Evolutionary conservation across 306 rosid species (phyloP).

Genomic region (Ammopiptanthus mongolicus): DNA sequence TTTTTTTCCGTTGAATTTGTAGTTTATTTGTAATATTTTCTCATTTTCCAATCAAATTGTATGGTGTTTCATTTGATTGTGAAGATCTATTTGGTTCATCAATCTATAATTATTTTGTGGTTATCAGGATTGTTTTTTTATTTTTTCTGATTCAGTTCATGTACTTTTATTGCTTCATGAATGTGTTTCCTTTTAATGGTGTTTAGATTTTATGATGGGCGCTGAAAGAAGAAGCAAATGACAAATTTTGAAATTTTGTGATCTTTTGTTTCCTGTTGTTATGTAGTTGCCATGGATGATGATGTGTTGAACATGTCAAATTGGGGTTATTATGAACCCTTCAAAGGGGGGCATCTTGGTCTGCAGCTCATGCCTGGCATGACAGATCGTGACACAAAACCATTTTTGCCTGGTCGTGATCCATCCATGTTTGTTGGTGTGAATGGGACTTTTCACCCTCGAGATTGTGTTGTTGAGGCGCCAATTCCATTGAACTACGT

Average conservation of each 20-base stretch:
- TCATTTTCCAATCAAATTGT: slow-evolving; percentile 6
- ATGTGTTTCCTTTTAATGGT: neutral
- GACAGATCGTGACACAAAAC: slow-evolving; percentile 68
- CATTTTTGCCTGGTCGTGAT: slow-evolving; percentile 71
- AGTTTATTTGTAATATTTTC: slow-evolving; percentile 14
- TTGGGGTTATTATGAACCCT: slow-evolving; percentile 94
- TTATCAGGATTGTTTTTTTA: neutral
- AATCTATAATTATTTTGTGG: neutral
- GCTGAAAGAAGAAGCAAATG: slow-evolving; percentile 10
- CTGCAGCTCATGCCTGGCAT: slow-evolving; percentile 91
- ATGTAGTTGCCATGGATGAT: slow-evolving; percentile 82
- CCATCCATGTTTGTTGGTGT: slow-evolving; percentile 45
- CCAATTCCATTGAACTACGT: slow-evolving; percentile 53
- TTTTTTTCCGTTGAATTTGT: neutral
- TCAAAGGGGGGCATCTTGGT: slow-evolving; percentile 80
- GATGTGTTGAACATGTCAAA: slow-evolving; percentile 89
- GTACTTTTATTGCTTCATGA: neutral
- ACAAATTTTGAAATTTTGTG: slow-evolving; percentile 9
- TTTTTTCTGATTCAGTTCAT: neutral
- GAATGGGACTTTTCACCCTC: slow-evolving; percentile 58
- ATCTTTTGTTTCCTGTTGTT: slow-evolving; percentile 23
- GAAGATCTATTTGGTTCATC: slow-evolving; percentile 7
- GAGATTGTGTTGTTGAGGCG: slow-evolving; percentile 60
- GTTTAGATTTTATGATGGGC: slow-evolving; percentile 10
- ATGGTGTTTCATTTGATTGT: neutral